Evolutionary conservation across 78 protist species (phyloP).

Genomic region (Guillardia theta): DNA sequence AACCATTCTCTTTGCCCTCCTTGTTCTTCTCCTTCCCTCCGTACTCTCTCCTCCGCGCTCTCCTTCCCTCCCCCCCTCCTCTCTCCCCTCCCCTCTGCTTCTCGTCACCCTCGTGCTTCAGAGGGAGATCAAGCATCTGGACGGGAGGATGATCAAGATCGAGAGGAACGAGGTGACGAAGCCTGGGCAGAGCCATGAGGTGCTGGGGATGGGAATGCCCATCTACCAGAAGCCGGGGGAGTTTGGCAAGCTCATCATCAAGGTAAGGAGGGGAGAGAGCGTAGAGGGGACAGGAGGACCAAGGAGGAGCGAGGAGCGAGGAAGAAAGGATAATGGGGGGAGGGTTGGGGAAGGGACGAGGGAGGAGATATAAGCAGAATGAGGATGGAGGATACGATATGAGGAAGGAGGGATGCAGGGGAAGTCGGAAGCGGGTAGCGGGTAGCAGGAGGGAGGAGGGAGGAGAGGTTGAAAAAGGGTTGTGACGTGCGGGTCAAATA

Average conservation of each 20-base stretch:
- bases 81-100: no score
- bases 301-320: no score
- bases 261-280: no score
- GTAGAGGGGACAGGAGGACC: no score
- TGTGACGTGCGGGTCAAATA: neutral
- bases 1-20: neutral
- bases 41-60: neutral
- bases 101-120: neutral
- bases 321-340: no score
- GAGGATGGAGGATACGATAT: no score
- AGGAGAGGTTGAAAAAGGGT: no score
- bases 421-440: no score
- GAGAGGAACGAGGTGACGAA: neutral
- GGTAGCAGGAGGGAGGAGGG: no score
- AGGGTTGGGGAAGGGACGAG: no score
- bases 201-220: constrained; percentile 14
- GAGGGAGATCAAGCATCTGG: constrained; percentile 5
- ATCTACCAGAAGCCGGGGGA: neutral
- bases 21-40: neutral
- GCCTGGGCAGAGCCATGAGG: constrained; percentile 24
- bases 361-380: no score
- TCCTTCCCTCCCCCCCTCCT: neutral
- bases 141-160: neutral
- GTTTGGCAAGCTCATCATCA: neutral
- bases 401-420: no score